phyloP scores from a whole-genome alignment of 208 protist species.

The Wallacemonas sp. region DNA sequence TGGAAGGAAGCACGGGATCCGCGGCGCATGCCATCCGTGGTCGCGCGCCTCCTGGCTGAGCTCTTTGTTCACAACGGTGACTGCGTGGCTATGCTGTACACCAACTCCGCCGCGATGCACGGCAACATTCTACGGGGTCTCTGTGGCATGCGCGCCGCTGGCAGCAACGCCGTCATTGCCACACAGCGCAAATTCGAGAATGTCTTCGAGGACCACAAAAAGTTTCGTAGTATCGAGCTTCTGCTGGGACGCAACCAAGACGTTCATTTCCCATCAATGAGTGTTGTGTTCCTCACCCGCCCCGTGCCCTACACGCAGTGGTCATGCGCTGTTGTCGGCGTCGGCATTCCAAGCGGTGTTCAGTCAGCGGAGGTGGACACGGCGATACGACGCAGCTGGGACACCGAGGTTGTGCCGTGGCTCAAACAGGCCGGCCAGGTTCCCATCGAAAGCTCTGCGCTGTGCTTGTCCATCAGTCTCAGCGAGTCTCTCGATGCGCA shows the following conservation, averaged over 20 bases:
- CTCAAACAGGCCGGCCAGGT: slow-evolving; percentile 14
- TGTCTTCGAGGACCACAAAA: slow-evolving; percentile 83
- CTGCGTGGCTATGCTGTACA: slow-evolving; percentile 89
- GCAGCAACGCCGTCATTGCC: slow-evolving; percentile 82
- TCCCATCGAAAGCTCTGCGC: slow-evolving; percentile 46
- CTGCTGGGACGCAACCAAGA: slow-evolving; percentile 70
- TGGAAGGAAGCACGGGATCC: slow-evolving; percentile 74
- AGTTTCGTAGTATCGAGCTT: slow-evolving; percentile 72
- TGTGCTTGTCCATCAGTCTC: slow-evolving; percentile 51
- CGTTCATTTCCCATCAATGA: slow-evolving; percentile 75
- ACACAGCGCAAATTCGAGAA: slow-evolving; percentile 83
- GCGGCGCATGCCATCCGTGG: slow-evolving; percentile 34
- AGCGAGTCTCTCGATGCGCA: slow-evolving; percentile 9
- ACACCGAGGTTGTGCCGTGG: slow-evolving; percentile 31
- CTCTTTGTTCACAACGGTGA: slow-evolving; percentile 89
- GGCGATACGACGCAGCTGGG: slow-evolving; percentile 43
- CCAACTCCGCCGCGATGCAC: slow-evolving; percentile 93
- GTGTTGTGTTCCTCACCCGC: slow-evolving; percentile 51
- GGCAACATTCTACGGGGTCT: slow-evolving; percentile 83
- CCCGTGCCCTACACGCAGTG: slow-evolving; percentile 62
- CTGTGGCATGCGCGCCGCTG: slow-evolving; percentile 55
- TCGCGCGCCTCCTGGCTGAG: slow-evolving; percentile 61
- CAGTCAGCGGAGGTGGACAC: slow-evolving; percentile 32
- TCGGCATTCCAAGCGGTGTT: slow-evolving; percentile 33
- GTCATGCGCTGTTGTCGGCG: slow-evolving; percentile 53